Evolutionary conservation across 441 rosid species (phyloP).

Genomic region (Erodium trifolium): DNA sequence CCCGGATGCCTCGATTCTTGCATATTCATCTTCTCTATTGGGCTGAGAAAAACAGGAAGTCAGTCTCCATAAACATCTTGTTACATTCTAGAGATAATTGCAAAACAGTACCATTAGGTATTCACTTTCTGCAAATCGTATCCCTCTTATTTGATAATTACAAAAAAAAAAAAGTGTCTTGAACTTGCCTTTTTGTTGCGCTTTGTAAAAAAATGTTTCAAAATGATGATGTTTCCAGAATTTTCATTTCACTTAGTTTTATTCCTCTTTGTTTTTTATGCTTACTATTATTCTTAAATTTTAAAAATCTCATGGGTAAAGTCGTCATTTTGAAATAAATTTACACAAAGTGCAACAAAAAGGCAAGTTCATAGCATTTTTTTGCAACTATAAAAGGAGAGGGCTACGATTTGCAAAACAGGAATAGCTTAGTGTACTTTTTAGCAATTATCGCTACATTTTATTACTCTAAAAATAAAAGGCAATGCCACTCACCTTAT

Average conservation of each 20-base stretch:
- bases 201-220: not conserved
- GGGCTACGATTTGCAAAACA: no score
- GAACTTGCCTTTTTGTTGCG: not conserved
- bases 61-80: not conserved
- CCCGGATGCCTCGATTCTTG: conserved; percentile 85
- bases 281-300: no score
- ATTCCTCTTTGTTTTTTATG: no score
- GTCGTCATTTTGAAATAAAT: no score
- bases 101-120: no score
- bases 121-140: no score
- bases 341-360: no score
- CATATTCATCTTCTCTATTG: conserved; percentile 79
- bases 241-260: no score
- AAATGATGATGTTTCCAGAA: not conserved
- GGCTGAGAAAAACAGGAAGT: conserved; percentile 41
- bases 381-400: no score
- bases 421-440: not conserved
- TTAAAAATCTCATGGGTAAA: not conserved
- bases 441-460: not conserved
- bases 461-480: conserved; percentile 7
- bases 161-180: no score
- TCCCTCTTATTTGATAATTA: no score
- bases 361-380: no score
- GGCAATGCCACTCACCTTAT: conserved; percentile 47
- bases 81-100: not conserved